A percentile compares a stretch with the other conserved stretches of the same genome.
Conservation (phyloP, 495 filamentous ascomycete genomes). For the Aspergillus egyptiacus region DNA sequence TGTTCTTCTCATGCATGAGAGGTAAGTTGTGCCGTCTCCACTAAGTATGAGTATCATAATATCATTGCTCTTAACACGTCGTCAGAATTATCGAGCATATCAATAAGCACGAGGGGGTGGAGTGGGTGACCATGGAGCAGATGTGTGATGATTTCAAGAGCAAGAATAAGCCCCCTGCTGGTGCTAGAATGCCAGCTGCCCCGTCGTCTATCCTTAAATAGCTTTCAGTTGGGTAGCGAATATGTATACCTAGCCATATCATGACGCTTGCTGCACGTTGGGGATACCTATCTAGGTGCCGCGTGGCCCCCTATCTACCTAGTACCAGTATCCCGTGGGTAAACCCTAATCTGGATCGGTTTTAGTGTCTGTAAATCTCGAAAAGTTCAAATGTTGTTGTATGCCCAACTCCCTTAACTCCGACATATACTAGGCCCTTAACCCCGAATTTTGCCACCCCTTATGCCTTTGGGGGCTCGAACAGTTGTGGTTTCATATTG, state of each 20-base stretch:
- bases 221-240: too few species aligned
- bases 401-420: conserved; percentile 15
- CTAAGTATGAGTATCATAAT: background rate
- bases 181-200: conserved; percentile 60
- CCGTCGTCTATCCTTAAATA: conserved; percentile 9
- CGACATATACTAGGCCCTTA: conserved; percentile 11
- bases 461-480: conserved; percentile 49
- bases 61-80: background rate
- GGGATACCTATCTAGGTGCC: too few species aligned
- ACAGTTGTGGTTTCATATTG: conserved; percentile 91
- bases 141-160: conserved; percentile 65
- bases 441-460: background rate
- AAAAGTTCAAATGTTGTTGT: background rate
- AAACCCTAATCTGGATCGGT: too few species aligned
- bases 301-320: too few species aligned
- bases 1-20: conserved; percentile 61
- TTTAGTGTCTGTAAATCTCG: background rate
- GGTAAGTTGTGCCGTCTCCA: conserved; percentile 21
- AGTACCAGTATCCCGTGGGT: too few species aligned
- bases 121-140: conserved; percentile 68
- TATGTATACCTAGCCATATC: background rate
- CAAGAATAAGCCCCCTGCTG: conserved; percentile 59
- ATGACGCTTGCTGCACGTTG: background rate
- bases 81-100: conserved; percentile 62
- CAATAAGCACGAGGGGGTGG: conserved; percentile 66